These are phyloP conservation scores for Penicillium dipodomyicola DNA, from an alignment of 495 filamentous ascomycete genomes.

Conservation along the genomic window DNA sequence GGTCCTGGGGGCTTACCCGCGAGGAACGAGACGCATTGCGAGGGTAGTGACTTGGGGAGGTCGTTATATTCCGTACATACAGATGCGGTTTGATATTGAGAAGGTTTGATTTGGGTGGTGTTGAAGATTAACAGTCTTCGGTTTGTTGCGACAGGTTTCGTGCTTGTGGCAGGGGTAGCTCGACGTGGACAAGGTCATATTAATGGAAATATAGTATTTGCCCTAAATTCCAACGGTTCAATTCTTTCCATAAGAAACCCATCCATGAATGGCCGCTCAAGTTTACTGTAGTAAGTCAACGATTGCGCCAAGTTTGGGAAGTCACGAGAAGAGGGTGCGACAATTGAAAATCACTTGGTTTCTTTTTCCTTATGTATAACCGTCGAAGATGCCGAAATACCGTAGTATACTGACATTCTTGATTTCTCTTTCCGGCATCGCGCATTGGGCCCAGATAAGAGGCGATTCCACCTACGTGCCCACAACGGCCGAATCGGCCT, in stretches of 20 bases:
- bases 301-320: too few relatives aligned
- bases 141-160: neutral
- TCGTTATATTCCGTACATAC: neutral
- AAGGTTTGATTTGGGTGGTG: neutral
- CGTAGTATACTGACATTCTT: too few relatives aligned
- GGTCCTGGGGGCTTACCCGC: neutral
- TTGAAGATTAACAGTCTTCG: neutral
- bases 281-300: neutral
- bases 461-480: constrained; percentile 52
- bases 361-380: too few relatives aligned
- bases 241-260: neutral
- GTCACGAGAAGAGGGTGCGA: too few relatives aligned
- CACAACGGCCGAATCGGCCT: constrained; percentile 46
- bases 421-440: neutral
- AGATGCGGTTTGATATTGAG: neutral
- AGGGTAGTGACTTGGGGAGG: neutral
- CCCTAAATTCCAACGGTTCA: neutral
- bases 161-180: neutral
- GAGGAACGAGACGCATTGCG: neutral
- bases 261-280: neutral
- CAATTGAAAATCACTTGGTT: too few relatives aligned
- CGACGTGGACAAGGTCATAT: neutral
- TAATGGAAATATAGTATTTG: neutral
- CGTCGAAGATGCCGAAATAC: too few relatives aligned
- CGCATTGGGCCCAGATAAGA: constrained; percentile 34